Base-by-base conservation (phyloP, 371 early-diverging fungal genomes). In the Mucor mucedo region DNA sequence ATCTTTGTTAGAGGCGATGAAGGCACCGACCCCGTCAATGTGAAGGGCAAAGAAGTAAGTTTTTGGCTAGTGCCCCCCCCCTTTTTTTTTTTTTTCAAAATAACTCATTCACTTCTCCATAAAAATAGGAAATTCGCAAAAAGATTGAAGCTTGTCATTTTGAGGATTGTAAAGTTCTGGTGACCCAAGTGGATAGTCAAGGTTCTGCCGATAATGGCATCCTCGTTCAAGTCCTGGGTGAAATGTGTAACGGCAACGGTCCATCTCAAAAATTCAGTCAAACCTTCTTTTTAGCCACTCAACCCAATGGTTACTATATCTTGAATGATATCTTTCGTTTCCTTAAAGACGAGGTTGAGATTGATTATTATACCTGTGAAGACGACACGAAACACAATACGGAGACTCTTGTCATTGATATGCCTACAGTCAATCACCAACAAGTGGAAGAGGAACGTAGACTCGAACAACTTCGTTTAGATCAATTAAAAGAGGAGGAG, bases 261-360 rank as follows among this genome's bases (percentile, higher is more conserved):
- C 75, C 91, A 40, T 84, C 91, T 33, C 91, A 90, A 76, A 92
- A 92, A 75, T 98, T 97, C 65, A 89, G 87, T 32, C 97, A 98
- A 74, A 95, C 97, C 33, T 97, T 98, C 79, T 91, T 95, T 70
- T 79, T 98, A 53, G 96, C 95, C 40, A 87, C 88, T 71, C 94
- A 96, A 72, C 91, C 91, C 27, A 87, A 87, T 57, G 96, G 97
- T 13, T 98, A 90, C 78, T 96, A 89, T 72, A 93, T 97, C 32
- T 77, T 92, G 75, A 97, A 96, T 75, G 97, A 97, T 74, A 94
- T 98, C 61, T 91, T 97, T 81, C 91, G 98, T 54, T 98, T 90
- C 82, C 73, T 97, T 63, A 91, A 91, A 74, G 97, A 97, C 30
- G 93, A 92, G 55, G 70, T 80, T 2, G 66, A 75, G 4, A 70